A percentile compares a stretch with the other conserved stretches of the same genome.
These are phyloP conservation scores for Nepenthes gracilis DNA, from an alignment of 148 eudicot species.

Conservation along the genomic window DNA sequence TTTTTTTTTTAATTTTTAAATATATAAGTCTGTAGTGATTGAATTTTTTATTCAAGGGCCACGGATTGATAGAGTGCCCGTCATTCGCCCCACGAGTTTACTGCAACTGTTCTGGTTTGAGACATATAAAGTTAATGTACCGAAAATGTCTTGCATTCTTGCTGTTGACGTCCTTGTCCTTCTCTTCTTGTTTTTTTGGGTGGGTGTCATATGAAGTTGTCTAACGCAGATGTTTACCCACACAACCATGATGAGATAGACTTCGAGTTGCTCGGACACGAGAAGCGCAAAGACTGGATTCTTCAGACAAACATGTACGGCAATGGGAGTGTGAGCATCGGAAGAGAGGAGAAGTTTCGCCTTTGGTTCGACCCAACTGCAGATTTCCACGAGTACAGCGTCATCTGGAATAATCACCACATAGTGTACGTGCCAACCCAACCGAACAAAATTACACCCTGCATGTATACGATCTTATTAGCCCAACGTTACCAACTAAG, in stretches of 20 bases:
- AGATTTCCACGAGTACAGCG: constrained; percentile 68
- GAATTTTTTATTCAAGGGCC: too few relatives aligned
- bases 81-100: too few relatives aligned
- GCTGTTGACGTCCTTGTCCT: too few relatives aligned
- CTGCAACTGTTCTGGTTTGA: too few relatives aligned
- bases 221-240: constrained; percentile 57
- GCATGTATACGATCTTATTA: too few relatives aligned
- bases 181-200: not conserved
- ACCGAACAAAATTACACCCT: too few relatives aligned
- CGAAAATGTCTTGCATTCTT: too few relatives aligned
- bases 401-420: constrained; percentile 81
- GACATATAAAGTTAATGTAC: too few relatives aligned
- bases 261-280: constrained; percentile 82
- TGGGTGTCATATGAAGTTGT: constrained; percentile 30
- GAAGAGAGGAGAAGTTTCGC: constrained; percentile 80
- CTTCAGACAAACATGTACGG: constrained; percentile 87
- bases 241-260: constrained; percentile 93
- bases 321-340: constrained; percentile 74
- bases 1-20: too few relatives aligned
- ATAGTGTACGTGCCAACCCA: constrained; percentile 51
- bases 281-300: constrained; percentile 60
- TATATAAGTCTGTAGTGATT: too few relatives aligned
- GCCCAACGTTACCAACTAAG: too few relatives aligned
- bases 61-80: too few relatives aligned
- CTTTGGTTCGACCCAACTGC: constrained; percentile 87